Percentiles rank a stretch among this genome's conserved stretches.
These are phyloP conservation scores for Teunomyces atbi DNA, from an alignment of 805 yeast genomes.

Conservation along the genomic window DNA sequence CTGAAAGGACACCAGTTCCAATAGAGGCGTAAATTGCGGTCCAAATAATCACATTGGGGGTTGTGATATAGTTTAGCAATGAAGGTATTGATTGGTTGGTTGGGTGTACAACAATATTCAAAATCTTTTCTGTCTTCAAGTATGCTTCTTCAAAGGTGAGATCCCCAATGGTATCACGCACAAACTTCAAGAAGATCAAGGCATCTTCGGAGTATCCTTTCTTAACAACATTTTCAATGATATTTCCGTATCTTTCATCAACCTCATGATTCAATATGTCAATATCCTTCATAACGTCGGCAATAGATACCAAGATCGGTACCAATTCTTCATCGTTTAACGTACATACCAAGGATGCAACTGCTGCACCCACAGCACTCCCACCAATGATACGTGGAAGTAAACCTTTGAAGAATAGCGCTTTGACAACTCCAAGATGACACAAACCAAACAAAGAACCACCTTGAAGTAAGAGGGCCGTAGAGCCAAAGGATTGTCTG, in stretches of 20 bases:
- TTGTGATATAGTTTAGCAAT: slow-evolving; percentile 81
- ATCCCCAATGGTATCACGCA: slow-evolving; percentile 70
- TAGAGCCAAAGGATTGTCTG: slow-evolving; percentile 82
- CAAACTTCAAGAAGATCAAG: slow-evolving; percentile 73
- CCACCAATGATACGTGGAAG: slow-evolving; percentile 88
- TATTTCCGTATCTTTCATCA: slow-evolving; percentile 61
- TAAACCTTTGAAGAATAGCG: slow-evolving; percentile 68
- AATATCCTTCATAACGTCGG: slow-evolving; percentile 41
- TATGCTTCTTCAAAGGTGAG: slow-evolving; percentile 93
- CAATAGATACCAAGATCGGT: slow-evolving; percentile 39
- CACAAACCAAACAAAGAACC: slow-evolving; percentile 93
- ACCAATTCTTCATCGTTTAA: slow-evolving; percentile 64
- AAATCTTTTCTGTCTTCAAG: slow-evolving; percentile 68
- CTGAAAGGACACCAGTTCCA: slow-evolving; percentile 66
- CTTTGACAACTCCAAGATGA: slow-evolving; percentile 89
- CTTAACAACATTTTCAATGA: slow-evolving; percentile 70
- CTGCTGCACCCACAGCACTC: slow-evolving; percentile 90
- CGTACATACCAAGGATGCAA: slow-evolving; percentile 82
- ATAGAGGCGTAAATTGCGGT: slow-evolving; percentile 83
- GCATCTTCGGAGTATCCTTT: slow-evolving; percentile 89
- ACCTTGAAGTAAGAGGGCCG: slow-evolving; percentile 90
- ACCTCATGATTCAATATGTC: slow-evolving; percentile 52
- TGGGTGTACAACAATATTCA: slow-evolving; percentile 86
- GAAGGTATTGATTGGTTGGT: slow-evolving; percentile 67
- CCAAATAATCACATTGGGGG: slow-evolving; percentile 88